phyloP scores from a whole-genome alignment of 768 basidiomycete species.

The Baorangia bicolor region DNA sequence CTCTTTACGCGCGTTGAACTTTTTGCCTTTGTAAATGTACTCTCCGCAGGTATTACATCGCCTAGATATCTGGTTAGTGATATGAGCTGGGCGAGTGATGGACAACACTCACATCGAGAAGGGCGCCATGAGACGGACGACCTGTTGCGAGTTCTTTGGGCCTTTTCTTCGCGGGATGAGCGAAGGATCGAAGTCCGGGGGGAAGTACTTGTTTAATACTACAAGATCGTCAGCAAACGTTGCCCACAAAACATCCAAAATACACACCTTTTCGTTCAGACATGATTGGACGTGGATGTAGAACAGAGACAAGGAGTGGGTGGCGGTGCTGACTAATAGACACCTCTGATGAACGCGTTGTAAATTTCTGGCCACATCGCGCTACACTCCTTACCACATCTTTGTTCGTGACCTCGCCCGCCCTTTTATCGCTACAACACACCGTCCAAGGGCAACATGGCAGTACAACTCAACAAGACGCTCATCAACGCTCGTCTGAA shows the following conservation, averaged over 20 bases:
- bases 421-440: constrained; percentile 3
- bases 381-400: constrained; percentile 19
- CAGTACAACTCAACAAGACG: constrained; percentile 69
- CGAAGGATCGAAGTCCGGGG: constrained; percentile 97
- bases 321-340: constrained; percentile 31
- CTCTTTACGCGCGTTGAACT: constrained; percentile 99
- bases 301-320: constrained; percentile 1
- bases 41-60: constrained; percentile 95
- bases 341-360: constrained; percentile 24
- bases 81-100: not conserved
- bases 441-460: constrained; percentile 41
- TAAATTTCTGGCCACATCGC: constrained; percentile 32
- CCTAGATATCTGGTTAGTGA: constrained; percentile 42
- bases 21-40: constrained; percentile 99
- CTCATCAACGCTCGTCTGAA: constrained; percentile 57
- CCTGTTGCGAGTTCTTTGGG: constrained; percentile 94
- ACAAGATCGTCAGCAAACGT: constrained; percentile 4
- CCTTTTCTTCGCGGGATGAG: constrained; percentile 90
- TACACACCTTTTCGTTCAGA: constrained; percentile 77
- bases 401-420: constrained; percentile 15
- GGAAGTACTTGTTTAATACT: constrained; percentile 96
- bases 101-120: constrained; percentile 81
- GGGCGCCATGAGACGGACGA: constrained; percentile 98
- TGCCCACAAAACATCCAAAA: not conserved
- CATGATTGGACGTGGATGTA: constrained; percentile 43